Conservation (phyloP, 345 rosid species). For the Moricandia arvensis region DNA sequence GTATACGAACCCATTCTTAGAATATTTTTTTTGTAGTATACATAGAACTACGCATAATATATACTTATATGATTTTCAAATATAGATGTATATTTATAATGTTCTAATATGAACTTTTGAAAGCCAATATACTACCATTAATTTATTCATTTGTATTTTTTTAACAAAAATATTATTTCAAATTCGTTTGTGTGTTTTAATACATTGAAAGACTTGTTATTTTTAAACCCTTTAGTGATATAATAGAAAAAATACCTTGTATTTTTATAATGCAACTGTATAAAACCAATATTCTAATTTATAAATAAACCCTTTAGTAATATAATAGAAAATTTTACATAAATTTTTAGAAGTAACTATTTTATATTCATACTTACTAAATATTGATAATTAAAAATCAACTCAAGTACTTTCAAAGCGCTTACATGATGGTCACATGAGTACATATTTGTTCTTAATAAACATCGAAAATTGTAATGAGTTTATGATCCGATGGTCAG, state of each 20-base stretch:
- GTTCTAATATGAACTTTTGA: background rate
- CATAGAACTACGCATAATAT: background rate
- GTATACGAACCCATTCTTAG: background rate
- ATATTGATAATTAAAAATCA: background rate
- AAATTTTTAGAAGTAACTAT: background rate
- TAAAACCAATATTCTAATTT: background rate
- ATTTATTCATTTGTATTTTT: background rate
- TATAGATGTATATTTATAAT: background rate
- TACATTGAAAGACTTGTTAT: background rate
- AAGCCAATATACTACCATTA: background rate
- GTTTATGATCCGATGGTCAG: constrained; percentile 40
- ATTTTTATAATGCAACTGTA: background rate
- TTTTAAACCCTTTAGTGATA: no score
- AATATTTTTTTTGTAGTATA: background rate
- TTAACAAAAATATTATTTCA: background rate
- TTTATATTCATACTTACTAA: background rate
- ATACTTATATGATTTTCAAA: background rate
- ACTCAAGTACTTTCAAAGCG: background rate
- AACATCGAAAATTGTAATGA: background rate
- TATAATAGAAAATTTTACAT: background rate
- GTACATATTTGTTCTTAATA: background rate
- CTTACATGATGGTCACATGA: background rate
- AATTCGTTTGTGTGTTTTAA: background rate
- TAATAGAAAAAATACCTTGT: no score
- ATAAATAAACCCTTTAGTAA: background rate